Evolutionary conservation across 768 basidiomycete genomes (phyloP), one percentile per base, ranked within the genome.

Genomic region (Mycena alexandri): DNA sequence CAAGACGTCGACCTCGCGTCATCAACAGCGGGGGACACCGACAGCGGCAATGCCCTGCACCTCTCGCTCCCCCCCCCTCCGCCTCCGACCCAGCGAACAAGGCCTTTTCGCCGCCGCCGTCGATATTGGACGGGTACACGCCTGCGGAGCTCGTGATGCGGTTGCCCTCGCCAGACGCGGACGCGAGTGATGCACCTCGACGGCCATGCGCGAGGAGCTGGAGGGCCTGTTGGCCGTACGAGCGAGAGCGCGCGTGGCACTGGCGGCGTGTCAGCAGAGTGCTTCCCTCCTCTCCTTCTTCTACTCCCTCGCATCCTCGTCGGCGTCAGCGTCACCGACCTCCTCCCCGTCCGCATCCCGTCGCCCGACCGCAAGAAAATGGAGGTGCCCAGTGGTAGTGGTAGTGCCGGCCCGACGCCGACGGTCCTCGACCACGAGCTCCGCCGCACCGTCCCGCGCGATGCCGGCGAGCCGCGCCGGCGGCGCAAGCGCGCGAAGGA

Each of bases 401-500:
- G 47, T 25, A 24, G 22, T 13, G 11, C 5, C 33, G 38, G 44
- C 43, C 10, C 43, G 34, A 19, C 46, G 55, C 21, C 29, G 5
- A 38, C 34, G 47, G 34, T n/a, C 17, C 67, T 64, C 12, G 65
- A 67, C 47, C 61, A 66, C 57, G 69, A 70, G 61, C 53, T 70
- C 46, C 61, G 69, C 25, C 50, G 62, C 17, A 60, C 25, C 16
- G 57, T 64, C 8, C 67, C 67, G 29, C 50, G 67, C 17, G 67
- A 68, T 22, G 36, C 57, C 25, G 67, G 67, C 24, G 67, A 68
- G 57, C 67, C 67, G 62, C 33, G 67, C 6, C 17, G 67, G 62
- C 44, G 70, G 43, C 57, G 66, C 17, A 71, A 71, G 50, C 61
- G 70, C 24, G 70, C 66, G n/a, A 67, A 71, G 59, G 70, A 67